Evolutionary conservation across 1,284 basidiomycete genomes (phyloP), one percentile per base, ranked within the genome.

Genomic region (Polyporus tsugae): DNA sequence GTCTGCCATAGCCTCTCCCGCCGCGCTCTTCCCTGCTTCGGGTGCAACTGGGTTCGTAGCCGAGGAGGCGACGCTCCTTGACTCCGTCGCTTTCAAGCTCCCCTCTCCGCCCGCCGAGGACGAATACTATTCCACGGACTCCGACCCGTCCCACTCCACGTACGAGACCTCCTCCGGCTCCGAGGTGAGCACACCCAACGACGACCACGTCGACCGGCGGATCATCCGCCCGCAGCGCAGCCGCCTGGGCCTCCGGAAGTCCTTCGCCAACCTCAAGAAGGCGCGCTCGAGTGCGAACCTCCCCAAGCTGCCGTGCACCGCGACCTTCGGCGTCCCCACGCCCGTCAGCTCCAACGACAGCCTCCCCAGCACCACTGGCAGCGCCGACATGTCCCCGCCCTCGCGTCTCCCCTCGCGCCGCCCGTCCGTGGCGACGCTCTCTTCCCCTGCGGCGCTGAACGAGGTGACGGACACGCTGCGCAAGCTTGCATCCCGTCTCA

Each of bases 401-500:
- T 60, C 49, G 67, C 71, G 22, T 35, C 25, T 11, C 59, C 55
- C 62, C 59, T 68, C 69, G 0, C 71, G 69, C 39, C 69, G 71
- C 35, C 69, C 71, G 10, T 70, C 71, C 3, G 2, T 67, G 44
- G 67, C 61, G 38, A 39, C 29, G 15, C 66, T 68, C 57, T 64
- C 67, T 10, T 60, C 58, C 36, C 66, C 66, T 13, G 63, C 57
- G 11, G 25, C 67, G 52, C 39, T 53, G 7, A 7, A 52, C 6
- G 69, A 70, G 38, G 67, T 70, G n/a, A 65, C 65, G 25, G 57
- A 69, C 60, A 60, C 59, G 49, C 67, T 72, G 44, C 64, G 64
- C 61, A 59, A 46, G 59, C 55, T 72, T 42, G 67, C 67, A 6
- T 46, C 65, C 0, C 52, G 52, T 7, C 57, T 71, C 17, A 52